A percentile compares a stretch with the other conserved stretches of the same genome.
Conservation (phyloP, 1,284 basidiomycete genomes). For the Leccinum subatratum region DNA sequence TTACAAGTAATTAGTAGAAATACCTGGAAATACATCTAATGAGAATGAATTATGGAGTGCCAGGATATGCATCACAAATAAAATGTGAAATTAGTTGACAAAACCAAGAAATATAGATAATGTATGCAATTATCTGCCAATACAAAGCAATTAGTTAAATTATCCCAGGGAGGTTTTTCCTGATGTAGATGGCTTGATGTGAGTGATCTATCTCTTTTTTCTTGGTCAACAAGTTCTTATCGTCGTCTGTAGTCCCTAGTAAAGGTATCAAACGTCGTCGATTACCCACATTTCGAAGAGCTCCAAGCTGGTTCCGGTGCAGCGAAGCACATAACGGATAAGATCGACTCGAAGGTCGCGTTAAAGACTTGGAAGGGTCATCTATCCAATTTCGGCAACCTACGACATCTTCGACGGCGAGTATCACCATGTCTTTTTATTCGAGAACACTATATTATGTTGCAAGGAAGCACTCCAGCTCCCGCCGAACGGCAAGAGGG, state of each 20-base stretch:
- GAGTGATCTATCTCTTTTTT: slow-evolving; percentile 45
- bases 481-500: slow-evolving; percentile 53
- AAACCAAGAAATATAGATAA: too few species aligned
- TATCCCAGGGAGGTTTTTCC: too few species aligned
- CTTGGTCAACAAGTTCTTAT: neutral
- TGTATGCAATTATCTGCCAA: too few species aligned
- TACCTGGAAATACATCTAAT: too few species aligned
- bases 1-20: too few species aligned
- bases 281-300: slow-evolving; percentile 76
- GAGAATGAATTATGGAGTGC: too few species aligned
- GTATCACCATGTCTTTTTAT: slow-evolving; percentile 92
- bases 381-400: slow-evolving; percentile 86
- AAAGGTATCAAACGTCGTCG: slow-evolving; percentile 64
- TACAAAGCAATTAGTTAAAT: too few species aligned
- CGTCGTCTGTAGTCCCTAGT: slow-evolving; percentile 54
- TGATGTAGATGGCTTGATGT: too few species aligned
- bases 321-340: slow-evolving; percentile 89
- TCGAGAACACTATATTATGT: slow-evolving; percentile 98
- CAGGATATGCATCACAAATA: too few species aligned
- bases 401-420: slow-evolving; percentile 95
- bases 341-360: slow-evolving; percentile 59
- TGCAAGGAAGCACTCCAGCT: slow-evolving; percentile 78
- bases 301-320: slow-evolving; percentile 80
- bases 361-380: slow-evolving; percentile 58
- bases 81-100: too few species aligned